These are phyloP conservation scores for Closterium sp. DNA, from an alignment of 139 green algal species.

Conservation along the genomic window DNA sequence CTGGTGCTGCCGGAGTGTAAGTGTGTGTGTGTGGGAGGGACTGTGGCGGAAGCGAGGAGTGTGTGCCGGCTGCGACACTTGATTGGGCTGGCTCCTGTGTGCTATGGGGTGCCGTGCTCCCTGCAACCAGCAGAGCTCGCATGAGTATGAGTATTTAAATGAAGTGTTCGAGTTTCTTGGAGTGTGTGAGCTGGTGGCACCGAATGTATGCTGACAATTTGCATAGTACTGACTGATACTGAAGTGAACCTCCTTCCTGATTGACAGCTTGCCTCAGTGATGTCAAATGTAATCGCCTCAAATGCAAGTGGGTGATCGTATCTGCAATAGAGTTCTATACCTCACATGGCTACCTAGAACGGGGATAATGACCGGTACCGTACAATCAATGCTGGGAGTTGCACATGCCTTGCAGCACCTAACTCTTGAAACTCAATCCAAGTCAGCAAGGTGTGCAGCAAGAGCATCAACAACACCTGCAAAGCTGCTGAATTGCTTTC, in stretches of 20 bases:
- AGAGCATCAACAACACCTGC: conserved; percentile 23
- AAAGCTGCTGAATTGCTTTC: conserved; percentile 26
- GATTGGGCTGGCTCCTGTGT: conserved; percentile 85
- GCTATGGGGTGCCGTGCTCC: conserved; percentile 78
- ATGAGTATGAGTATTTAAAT: background rate
- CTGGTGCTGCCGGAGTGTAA: background rate
- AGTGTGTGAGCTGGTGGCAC: no score
- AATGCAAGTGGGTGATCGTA: no score
- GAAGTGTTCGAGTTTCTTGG: background rate
- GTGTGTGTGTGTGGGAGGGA: conserved; percentile 24
- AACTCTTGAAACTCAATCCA: background rate
- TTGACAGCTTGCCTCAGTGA: no score
- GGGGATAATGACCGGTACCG: no score
- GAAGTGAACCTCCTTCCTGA: no score
- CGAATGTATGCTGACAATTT: no score
- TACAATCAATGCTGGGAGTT: no score
- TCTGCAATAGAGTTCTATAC: no score
- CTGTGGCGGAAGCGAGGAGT: conserved; percentile 56
- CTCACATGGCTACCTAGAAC: no score
- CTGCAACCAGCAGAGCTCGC: background rate
- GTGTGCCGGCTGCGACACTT: conserved; percentile 77
- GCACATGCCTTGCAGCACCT: no score
- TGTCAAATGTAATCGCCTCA: no score
- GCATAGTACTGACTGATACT: no score
- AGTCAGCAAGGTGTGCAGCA: background rate